Evolutionary conservation across 2,329 filamentous ascomycete species (phyloP).

Genomic region (Penicillium sp.): DNA sequence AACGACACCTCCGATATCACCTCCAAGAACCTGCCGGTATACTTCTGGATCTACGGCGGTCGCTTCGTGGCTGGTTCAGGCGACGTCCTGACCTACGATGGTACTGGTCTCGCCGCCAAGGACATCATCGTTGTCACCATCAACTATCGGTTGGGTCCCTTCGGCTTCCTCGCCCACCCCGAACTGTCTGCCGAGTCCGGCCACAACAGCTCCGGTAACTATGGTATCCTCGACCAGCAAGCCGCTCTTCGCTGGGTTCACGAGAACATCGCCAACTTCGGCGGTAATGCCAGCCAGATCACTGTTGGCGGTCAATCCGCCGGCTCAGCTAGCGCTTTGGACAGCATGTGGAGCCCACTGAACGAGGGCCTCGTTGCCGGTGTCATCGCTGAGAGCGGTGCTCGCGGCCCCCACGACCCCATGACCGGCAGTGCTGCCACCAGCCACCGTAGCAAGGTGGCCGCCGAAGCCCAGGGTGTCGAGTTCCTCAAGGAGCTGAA

Average conservation of each 20-base stretch:
- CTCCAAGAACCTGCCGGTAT: conserved; percentile 23
- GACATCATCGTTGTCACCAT: conserved; percentile 16
- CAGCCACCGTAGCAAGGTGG: conserved; percentile 2
- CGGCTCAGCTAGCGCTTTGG: conserved; percentile 12
- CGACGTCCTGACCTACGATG: conserved; percentile 11
- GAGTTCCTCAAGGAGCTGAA: no score
- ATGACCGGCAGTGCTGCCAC: conserved; percentile 10
- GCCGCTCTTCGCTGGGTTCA: conserved; percentile 26
- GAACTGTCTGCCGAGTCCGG: conserved; percentile 12
- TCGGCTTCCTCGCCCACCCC: conserved; percentile 16
- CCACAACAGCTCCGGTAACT: conserved; percentile 25
- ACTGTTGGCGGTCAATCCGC: conserved; percentile 18
- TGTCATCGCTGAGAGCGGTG: conserved; percentile 11
- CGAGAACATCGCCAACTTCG: conserved; percentile 28
- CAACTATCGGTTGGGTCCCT: conserved; percentile 17
- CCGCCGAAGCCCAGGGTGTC: background rate
- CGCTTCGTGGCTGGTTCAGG: conserved; percentile 8
- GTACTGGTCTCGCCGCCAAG: conserved; percentile 12
- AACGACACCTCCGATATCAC: conserved; percentile 10
- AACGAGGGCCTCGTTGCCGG: conserved; percentile 8
- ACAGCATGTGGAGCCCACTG: conserved; percentile 10
- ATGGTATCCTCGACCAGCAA: conserved; percentile 27
- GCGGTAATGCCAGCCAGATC: conserved; percentile 26
- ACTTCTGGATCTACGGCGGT: conserved; percentile 16
- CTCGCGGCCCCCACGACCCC: conserved; percentile 12